Evolutionary conservation across 306 rosid species (phyloP), one percentile per base, ranked within the genome.

Genomic region (Aeschynomene evenia): DNA sequence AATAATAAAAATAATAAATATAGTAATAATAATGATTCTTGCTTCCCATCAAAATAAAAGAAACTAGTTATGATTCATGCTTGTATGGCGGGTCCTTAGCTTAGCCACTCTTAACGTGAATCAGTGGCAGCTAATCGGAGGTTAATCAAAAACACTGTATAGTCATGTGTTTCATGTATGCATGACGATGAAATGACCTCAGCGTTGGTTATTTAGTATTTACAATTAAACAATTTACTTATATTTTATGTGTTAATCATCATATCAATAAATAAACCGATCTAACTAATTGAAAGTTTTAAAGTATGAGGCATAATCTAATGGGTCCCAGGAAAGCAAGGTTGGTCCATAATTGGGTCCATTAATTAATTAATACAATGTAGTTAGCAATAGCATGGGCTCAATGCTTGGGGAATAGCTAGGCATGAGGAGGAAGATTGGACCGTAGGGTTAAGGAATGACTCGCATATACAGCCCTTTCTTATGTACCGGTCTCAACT

Each of bases 321-420:
- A 45, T 15, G 73, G 73, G 61, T 14, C 36, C 61, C 1, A 7
- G 34, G 5, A 37, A 62, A 37, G 39, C 1, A 6, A 34, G 56
- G 60, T 49, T 53, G 76, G 81, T 68, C 24, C 77, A 36, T 4
- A n/a, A 72, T 31, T 71, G 72, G 72, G 61, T 71, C 70, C 72
- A 68, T 28, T 36, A 69, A 33, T 71, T 66, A 68, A 68, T 28
- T 36, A 69, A 33, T 61, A 72, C 77, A 71, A 81, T 73, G 52
- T 54, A 67, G 67, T 54, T 36, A 40, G 72, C 56, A 75, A 46
- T 36, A 40, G 72, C 56, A 75, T 75, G 83, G 81, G 81, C 40
- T 63, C 56, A 34, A 19, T 39, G 69, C 23, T 12, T 48, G 11
- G 73, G 67, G 81, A 80, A 68, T 77, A n/a, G n/a, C n/a, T n/a